Base-by-base conservation (phyloP, 176 grass and related monocot genomes). In the Thalia dealbata region DNA sequence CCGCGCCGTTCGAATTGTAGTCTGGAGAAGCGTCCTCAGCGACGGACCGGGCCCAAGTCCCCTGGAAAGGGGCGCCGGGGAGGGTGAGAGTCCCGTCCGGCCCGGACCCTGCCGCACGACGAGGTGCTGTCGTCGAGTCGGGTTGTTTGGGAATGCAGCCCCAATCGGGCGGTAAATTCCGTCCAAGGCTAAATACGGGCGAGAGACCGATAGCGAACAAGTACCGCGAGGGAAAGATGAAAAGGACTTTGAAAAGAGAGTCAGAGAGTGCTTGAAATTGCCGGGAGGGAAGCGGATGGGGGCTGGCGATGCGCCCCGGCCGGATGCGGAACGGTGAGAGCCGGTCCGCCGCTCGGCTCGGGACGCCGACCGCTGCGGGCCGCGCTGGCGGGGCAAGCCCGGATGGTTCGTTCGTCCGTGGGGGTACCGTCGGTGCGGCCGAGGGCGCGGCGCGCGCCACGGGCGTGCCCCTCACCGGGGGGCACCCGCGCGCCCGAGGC, bases 191-290 rank as follows among this genome's bases (percentile, higher is more conserved):
- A 85, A 89, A 89, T 89, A 85, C 51, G 11, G 80, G 80, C 73
- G 74, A 91, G 81, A 87, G 88, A 87, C 81, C 84, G 78, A 87
- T 82, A 87, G 81, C 75, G 67, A 91, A 91, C 84, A 91, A 82
- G 78, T 88, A 88, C 75, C 82, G 82, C 82, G 79, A 88, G 86
- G 82, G 78, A 88, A 84, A 84, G 81, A 88, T 88, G 81, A 88
- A 84, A 84, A 88, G 63, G 70, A 88, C 78, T 84, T 88, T 88
- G 86, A 88, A 88, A 88, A 88, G 78, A 88, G 86, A 88, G 86
- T 84, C 81, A 88, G 84, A 84, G 78, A 81, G 81, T 84, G 78
- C 86, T 88, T 84, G 82, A 88, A 88, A 88, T 88, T 88, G 78
- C 58, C 82, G 74, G 78, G 81, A 88, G 86, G 82, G 86, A 88